Evolutionary conservation across 1,284 basidiomycete genomes (phyloP).

Genomic region (Inonotus obliquus): DNA sequence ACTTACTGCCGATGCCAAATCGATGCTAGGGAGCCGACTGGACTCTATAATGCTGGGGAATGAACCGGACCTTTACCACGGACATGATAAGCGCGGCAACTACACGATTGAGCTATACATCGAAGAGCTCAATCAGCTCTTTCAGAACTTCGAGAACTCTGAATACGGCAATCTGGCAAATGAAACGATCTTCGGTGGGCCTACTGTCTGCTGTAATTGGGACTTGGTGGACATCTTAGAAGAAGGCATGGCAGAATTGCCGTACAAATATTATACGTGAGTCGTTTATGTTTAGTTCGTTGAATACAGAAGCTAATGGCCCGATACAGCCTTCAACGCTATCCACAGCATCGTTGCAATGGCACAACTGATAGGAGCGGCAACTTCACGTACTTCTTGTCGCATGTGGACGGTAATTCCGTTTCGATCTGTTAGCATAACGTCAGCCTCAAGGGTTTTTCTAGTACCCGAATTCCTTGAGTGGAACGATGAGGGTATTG

Average conservation of each 20-base stretch:
- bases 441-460: not conserved
- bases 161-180: constrained; percentile 36
- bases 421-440: too few species aligned
- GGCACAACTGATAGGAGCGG: constrained; percentile 7
- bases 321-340: constrained; percentile 24
- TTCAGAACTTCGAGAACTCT: constrained; percentile 28
- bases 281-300: constrained; percentile 20
- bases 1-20: constrained; percentile 27
- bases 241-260: constrained; percentile 29
- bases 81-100: constrained; percentile 36
- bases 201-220: constrained; percentile 48
- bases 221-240: constrained; percentile 37
- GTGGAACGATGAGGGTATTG: constrained; percentile 42
- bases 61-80: constrained; percentile 59
- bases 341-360: constrained; percentile 22
- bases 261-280: constrained; percentile 44
- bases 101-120: constrained; percentile 40
- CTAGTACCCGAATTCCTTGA: constrained; percentile 31
- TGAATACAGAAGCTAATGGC: constrained; percentile 18
- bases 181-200: constrained; percentile 39
- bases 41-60: constrained; percentile 47
- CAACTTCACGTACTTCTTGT: constrained; percentile 29
- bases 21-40: constrained; percentile 35
- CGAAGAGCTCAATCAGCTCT: constrained; percentile 37
- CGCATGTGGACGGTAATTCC: constrained; percentile 25